A percentile compares a stretch with the other conserved stretches of the same genome.
Evolutionary conservation across 2,329 filamentous ascomycete species (phyloP).

Genomic region (Furcasterigmium furcatum): DNA sequence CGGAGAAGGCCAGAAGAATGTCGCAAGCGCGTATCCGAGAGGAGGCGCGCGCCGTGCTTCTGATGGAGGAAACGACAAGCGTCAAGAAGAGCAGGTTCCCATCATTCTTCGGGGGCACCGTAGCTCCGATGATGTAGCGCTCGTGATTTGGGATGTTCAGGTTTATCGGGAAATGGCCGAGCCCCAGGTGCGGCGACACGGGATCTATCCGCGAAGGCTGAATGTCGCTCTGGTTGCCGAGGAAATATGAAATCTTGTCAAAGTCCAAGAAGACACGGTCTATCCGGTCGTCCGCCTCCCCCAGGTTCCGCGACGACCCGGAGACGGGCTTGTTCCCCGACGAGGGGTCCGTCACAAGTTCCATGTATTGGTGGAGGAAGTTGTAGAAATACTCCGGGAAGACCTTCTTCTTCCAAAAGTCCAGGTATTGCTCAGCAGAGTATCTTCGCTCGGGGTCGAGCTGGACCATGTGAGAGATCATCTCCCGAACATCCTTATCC

Average conservation of each 20-base stretch:
- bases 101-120: slow-evolving; percentile 69
- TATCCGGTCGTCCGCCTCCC: slow-evolving; percentile 90
- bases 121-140: slow-evolving; percentile 60
- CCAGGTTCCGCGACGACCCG: slow-evolving; percentile 66
- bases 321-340: slow-evolving; percentile 72
- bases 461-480: slow-evolving; percentile 96
- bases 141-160: slow-evolving; percentile 85
- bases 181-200: slow-evolving; percentile 44
- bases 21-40: slow-evolving; percentile 88
- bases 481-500: slow-evolving; percentile 79
- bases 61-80: slow-evolving; percentile 80
- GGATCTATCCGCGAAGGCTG: slow-evolving; percentile 21
- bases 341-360: slow-evolving; percentile 85
- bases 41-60: slow-evolving; percentile 85
- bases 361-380: slow-evolving; percentile 97
- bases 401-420: slow-evolving; percentile 83
- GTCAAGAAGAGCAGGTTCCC: slow-evolving; percentile 91
- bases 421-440: slow-evolving; percentile 88
- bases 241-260: slow-evolving; percentile 94
- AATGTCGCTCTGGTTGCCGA: slow-evolving; percentile 50
- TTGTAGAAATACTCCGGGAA: slow-evolving; percentile 98
- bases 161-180: slow-evolving; percentile 73
- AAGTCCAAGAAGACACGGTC: slow-evolving; percentile 92
- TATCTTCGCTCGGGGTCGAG: slow-evolving; percentile 89
- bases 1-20: slow-evolving; percentile 85